Evolutionary conservation across 306 rosid genomes (phyloP).

Genomic region (Lupinus albus): DNA sequence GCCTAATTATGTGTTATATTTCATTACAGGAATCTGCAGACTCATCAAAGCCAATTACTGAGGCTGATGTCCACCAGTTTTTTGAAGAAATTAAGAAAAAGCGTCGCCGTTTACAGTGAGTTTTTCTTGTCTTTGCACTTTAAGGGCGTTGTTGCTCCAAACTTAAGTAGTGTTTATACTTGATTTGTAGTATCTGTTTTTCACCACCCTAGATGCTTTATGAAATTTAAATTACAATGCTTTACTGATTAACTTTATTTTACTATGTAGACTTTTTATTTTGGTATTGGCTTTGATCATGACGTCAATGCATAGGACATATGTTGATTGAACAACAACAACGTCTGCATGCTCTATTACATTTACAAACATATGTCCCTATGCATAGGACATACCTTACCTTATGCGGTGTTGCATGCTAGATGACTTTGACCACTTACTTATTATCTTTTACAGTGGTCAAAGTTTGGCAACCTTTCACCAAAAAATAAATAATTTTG

Average conservation of each 20-base stretch:
- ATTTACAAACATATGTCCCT: too few relatives aligned
- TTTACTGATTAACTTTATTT: slow-evolving; percentile 24
- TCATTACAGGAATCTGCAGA: slow-evolving; percentile 78
- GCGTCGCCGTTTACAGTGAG: slow-evolving; percentile 81
- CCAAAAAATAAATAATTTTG: too few relatives aligned
- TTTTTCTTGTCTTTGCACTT: slow-evolving; percentile 36
- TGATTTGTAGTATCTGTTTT: slow-evolving; percentile 34
- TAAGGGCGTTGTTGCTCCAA: slow-evolving; percentile 35
- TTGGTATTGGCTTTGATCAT: slow-evolving; percentile 13
- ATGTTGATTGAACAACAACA: too few relatives aligned
- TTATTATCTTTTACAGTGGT: too few relatives aligned
- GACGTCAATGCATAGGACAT: too few relatives aligned
- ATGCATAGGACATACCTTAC: too few relatives aligned
- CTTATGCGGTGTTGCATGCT: too few relatives aligned
- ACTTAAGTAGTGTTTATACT: slow-evolving; percentile 35
- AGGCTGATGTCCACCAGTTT: slow-evolving; percentile 82
- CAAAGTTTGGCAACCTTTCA: too few relatives aligned
- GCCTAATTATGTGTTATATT: slow-evolving; percentile 30
- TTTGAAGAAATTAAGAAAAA: slow-evolving; percentile 86
- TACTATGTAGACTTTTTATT: slow-evolving; percentile 15
- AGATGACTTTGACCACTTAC: too few relatives aligned
- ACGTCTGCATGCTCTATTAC: too few relatives aligned
- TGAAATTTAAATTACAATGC: slow-evolving; percentile 41
- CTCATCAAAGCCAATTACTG: slow-evolving; percentile 81
- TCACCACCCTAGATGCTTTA: slow-evolving; percentile 36